Evolutionary conservation across 305 asterid genomes (phyloP), one percentile per base, ranked within the genome.

Genomic region (Fraxinus nigra): DNA sequence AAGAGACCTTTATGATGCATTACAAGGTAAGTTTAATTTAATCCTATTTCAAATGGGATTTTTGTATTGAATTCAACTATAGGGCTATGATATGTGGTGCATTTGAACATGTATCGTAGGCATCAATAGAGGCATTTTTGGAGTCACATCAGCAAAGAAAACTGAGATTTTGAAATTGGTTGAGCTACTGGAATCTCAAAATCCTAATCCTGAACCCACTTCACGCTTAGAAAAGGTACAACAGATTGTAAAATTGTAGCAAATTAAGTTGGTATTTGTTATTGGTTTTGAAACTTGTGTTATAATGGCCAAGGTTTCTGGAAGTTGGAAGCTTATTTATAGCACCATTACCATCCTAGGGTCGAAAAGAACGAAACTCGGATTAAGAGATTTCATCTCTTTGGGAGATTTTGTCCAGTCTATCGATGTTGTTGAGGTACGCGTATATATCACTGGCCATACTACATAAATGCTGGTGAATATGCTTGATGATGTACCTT

Each of bases 241-340:
- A 24, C 32, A 22, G 40, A 5, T 72, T 32, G 32, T 37, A 34
- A n/a, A 56, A 7, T 79, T 35, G 75, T 28, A 22, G 63, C 80
- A 35, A 7, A 46, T 77, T 77, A 73, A 80, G 34, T 69, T 24
- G 22, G 56, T 20, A 35, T 54, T 48, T 40, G 38, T 20, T 72
- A 46, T 10, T 34, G 13, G 67, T 28, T 46, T 16, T 70, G 10
- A 46, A 32, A 33, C 24, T 18, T 10, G 9, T 79, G 20, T 76
- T 80, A 30, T 78, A 26, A 73, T 11, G 78, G 76, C 81, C 65
- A 84, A 95, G 99, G 89, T 92, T 37, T 91, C 81, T 84, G 99
- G 99, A 90, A 84, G 80, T 24, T 95, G 99, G 98, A 93, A 88
- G 89, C 97, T 95, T 81, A 88, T 93, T 72, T 95, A 91, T 79